Conservation (phyloP, 2,329 filamentous ascomycete species). For the Calonectria fujianensis region DNA sequence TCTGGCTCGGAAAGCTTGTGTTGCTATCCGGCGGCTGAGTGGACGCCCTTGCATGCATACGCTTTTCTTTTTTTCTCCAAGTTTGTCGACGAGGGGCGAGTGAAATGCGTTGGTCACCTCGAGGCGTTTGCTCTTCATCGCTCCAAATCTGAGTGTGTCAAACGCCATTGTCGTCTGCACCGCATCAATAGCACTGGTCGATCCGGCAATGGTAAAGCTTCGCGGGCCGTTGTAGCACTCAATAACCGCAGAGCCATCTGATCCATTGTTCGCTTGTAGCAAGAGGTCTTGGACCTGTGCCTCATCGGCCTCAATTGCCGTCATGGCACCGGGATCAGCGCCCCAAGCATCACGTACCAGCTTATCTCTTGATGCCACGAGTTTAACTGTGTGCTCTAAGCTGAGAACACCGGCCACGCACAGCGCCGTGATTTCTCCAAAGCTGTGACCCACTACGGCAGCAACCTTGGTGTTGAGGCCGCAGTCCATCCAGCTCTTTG, state of each 20-base stretch:
- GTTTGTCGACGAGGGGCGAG: constrained; percentile 62
- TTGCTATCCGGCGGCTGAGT: no score
- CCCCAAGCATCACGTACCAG: constrained; percentile 23
- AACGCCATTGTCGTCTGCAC: constrained; percentile 45
- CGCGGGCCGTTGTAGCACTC: constrained; percentile 35
- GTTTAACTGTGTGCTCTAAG: constrained; percentile 56
- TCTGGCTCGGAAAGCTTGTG: no score
- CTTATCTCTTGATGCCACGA: background rate
- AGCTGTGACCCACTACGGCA: constrained; percentile 62
- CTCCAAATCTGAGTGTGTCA: constrained; percentile 36
- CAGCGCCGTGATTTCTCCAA: constrained; percentile 65
- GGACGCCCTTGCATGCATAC: no score
- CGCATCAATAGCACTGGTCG: constrained; percentile 9
- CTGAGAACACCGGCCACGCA: constrained; percentile 59
- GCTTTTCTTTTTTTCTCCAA: constrained; percentile 43
- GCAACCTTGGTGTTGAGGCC: constrained; percentile 8
- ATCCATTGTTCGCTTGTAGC: background rate
- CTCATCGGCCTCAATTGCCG: constrained; percentile 33
- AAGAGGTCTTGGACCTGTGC: constrained; percentile 1
- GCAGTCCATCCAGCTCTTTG: constrained; percentile 17
- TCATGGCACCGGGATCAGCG: constrained; percentile 28
- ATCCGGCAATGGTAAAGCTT: constrained; percentile 34
- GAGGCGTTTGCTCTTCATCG: constrained; percentile 58
- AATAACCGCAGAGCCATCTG: background rate
- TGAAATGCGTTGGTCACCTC: constrained; percentile 70